A percentile compares a stretch with the other conserved stretches of the same genome.
Conservation (phyloP, 345 rosid genomes). For the Citrus hindsii region DNA sequence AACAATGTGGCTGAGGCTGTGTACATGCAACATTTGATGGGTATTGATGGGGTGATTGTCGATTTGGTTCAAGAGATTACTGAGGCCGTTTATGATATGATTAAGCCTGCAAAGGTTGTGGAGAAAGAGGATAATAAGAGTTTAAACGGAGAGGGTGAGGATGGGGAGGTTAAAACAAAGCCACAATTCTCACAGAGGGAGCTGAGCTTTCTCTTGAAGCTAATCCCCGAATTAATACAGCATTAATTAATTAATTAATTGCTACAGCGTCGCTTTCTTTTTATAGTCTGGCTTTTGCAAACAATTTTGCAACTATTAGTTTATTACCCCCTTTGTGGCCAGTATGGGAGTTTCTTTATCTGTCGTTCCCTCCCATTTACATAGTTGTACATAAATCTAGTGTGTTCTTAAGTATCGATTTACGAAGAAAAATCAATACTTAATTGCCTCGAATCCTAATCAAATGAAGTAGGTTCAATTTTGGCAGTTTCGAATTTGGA, state of each 20-base stretch:
- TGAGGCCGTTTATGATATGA: constrained; percentile 55
- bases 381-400: neutral
- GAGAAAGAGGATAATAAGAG: constrained; percentile 13
- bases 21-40: constrained; percentile 91
- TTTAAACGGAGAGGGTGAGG: neutral
- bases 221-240: constrained; percentile 78
- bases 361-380: neutral
- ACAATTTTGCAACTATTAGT: neutral
- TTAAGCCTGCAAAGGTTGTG: constrained; percentile 34
- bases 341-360: neutral
- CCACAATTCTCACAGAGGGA: constrained; percentile 71
- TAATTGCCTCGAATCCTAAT: no score
- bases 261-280: neutral
- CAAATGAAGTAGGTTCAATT: no score
- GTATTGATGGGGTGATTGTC: constrained; percentile 83
- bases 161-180: constrained; percentile 28
- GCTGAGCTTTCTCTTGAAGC: constrained; percentile 82
- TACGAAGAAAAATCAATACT: neutral
- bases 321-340: neutral
- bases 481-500: no score
- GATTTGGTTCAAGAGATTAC: constrained; percentile 81
- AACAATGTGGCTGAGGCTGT: constrained; percentile 85
- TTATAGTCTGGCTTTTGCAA: neutral
- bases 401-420: neutral
- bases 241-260: constrained; percentile 15